Evolutionary conservation across 306 rosid species (phyloP).

Genomic region (Phaseolus lunatus): DNA sequence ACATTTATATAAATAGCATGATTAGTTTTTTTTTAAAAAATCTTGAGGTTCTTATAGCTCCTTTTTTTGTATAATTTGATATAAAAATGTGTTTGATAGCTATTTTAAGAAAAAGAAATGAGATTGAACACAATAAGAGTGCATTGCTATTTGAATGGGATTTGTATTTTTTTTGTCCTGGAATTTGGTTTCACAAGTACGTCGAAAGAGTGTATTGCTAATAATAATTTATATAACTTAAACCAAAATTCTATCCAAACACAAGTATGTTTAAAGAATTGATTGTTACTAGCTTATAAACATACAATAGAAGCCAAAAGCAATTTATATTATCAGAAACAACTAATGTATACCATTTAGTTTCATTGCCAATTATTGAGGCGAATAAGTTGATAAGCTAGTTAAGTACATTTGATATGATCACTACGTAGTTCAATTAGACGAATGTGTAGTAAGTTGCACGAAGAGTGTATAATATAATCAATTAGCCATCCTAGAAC

Average conservation of each 20-base stretch:
- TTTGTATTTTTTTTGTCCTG: too few relatives aligned
- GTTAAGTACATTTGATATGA: constrained; percentile 15
- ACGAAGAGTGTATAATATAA: constrained; percentile 16
- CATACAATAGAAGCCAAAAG: neutral
- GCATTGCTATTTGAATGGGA: too few relatives aligned
- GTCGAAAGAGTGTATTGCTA: too few relatives aligned
- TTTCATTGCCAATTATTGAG: constrained; percentile 40
- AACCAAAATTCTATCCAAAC: neutral
- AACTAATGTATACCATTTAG: neutral
- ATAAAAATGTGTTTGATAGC: too few relatives aligned
- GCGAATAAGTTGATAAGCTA: constrained; percentile 11
- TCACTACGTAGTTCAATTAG: constrained; percentile 12
- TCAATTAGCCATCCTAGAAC: neutral
- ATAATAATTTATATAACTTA: neutral
- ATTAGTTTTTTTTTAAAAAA: too few relatives aligned
- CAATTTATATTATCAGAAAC: neutral
- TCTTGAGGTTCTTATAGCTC: too few relatives aligned
- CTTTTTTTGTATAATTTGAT: too few relatives aligned
- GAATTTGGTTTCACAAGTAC: too few relatives aligned
- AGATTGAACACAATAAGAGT: too few relatives aligned
- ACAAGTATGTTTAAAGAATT: neutral
- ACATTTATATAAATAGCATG: too few relatives aligned
- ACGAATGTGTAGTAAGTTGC: constrained; percentile 12
- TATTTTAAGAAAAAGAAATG: too few relatives aligned
- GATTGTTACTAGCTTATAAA: neutral